phyloP scores from a whole-genome alignment of 2,329 filamentous ascomycete species.

The Westerdykella sp. region DNA sequence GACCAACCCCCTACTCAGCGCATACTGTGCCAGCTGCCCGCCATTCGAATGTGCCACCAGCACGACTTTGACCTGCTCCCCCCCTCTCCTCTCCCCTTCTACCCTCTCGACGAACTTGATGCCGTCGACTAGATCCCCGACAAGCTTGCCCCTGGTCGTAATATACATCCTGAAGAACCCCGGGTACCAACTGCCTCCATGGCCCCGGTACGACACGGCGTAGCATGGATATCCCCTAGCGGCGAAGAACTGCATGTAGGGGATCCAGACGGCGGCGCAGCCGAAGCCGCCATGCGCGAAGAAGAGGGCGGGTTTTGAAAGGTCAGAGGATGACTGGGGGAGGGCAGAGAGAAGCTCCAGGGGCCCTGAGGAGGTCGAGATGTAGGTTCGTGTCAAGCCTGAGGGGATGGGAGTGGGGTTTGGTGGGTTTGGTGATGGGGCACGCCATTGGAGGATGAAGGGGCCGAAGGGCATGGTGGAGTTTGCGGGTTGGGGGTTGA shows the following conservation, averaged over 20 bases:
- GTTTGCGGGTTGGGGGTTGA: no score
- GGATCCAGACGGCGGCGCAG: slow-evolving; percentile 48
- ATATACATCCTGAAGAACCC: slow-evolving; percentile 45
- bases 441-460: slow-evolving; percentile 25
- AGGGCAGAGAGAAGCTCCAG: slow-evolving; percentile 48
- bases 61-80: slow-evolving; percentile 32
- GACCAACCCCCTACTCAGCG: slow-evolving; percentile 40
- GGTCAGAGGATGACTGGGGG: slow-evolving; percentile 14
- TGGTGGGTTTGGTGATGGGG: slow-evolving; percentile 20
- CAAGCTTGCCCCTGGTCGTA: slow-evolving; percentile 40
- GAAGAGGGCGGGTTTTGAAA: slow-evolving; percentile 31
- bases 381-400: slow-evolving; percentile 41
- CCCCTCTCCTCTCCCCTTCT: slow-evolving; percentile 26
- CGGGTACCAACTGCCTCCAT: slow-evolving; percentile 49
- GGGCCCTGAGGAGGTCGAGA: slow-evolving; percentile 41
- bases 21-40: slow-evolving; percentile 46
- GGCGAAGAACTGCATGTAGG: slow-evolving; percentile 48
- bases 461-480: slow-evolving; percentile 22
- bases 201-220: slow-evolving; percentile 49
- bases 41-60: slow-evolving; percentile 50
- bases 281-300: slow-evolving; percentile 53
- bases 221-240: slow-evolving; percentile 45
- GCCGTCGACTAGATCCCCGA: slow-evolving; percentile 42
- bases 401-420: slow-evolving; percentile 32
- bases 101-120: slow-evolving; percentile 28